A percentile compares a stretch with the other conserved stretches of the same genome.
Evolutionary conservation across 805 yeast species (phyloP).

Genomic region (Clavispora phyllophila): DNA sequence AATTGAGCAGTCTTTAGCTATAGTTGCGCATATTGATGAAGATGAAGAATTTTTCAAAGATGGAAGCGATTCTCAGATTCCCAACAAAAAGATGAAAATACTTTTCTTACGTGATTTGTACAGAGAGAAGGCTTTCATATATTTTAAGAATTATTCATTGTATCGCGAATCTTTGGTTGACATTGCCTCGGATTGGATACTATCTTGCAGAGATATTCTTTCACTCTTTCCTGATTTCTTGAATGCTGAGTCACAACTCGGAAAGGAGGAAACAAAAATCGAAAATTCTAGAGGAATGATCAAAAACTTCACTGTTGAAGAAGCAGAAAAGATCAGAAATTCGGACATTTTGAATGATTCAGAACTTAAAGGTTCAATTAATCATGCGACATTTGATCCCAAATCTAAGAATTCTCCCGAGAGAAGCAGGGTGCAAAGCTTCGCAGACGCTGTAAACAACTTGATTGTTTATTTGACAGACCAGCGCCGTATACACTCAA

Average conservation of each 20-base stretch:
- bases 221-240: conserved; percentile 36
- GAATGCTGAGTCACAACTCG: conserved; percentile 19
- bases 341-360: conserved; percentile 1
- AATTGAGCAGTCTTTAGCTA: conserved; percentile 27
- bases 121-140: conserved; percentile 25
- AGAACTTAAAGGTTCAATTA: not conserved
- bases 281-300: not conserved
- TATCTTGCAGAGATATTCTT: conserved; percentile 30
- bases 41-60: conserved; percentile 22
- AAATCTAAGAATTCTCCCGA: conserved; percentile 1
- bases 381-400: not conserved
- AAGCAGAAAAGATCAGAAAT: not conserved
- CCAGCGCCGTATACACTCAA: conserved; percentile 44
- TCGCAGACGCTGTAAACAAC: conserved; percentile 33
- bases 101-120: conserved; percentile 32
- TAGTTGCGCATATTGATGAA: conserved; percentile 23
- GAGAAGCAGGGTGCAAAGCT: conserved; percentile 20
- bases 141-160: conserved; percentile 29
- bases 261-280: not conserved
- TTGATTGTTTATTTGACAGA: conserved; percentile 48
- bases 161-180: conserved; percentile 37
- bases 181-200: conserved; percentile 38
- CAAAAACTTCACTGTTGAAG: not conserved
- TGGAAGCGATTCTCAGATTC: conserved; percentile 3
- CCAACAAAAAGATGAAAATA: conserved; percentile 25